Base-by-base conservation (phyloP, 768 basidiomycete genomes). In the Grammothele lineata region DNA sequence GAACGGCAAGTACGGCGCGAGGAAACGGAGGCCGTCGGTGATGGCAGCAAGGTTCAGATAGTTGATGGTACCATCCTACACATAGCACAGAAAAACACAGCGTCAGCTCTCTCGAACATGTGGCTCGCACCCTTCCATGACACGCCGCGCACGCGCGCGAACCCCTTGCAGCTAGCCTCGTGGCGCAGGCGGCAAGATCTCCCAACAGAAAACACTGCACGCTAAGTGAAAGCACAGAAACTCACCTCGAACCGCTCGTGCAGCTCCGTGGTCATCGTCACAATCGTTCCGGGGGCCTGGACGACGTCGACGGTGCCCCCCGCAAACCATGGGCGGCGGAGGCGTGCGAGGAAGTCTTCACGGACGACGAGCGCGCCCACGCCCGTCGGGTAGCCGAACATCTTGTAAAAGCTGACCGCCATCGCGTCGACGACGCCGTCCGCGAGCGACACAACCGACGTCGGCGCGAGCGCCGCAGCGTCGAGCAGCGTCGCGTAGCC, bases 311-410 rank as follows among this genome's bases (percentile, higher is more conserved):
- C 87, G 0, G 81, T 87, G 2, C 88, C 88, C 24, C 89, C 89
- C 2, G 87, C 79, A 61, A 91, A 91, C 89, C 89, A 92, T 0
- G 87, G 87, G 7, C 87, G 77, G 44, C 78, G 71, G 33, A 88
- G 69, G 39, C 68, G 67, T 5, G 63, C 63, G 41, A 89, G 64
- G 55, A 89, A 87, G 8, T 76, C 75, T 57, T 83, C 81, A 61
- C 81, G 85, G 36, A 85, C 82, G 23, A 92, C 63, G 4, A 92
- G 71, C 11, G 87, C 87, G 27, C 90, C 89, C 35, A 91, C 78
- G 7, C 89, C 89, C 0, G 88, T 91, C 10, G 89, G 89, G 56
- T 82, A 92, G 26, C 89, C 89, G 53, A 90, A 88, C 85, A 92
- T 90, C 57, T 92, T 92, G 67, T 92, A 92, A 57, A 92, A 90